A percentile compares a stretch with the other conserved stretches of the same genome.
Evolutionary conservation across 2,329 filamentous ascomycete species (phyloP).

Genomic region (Thielaviopsis populi): DNA sequence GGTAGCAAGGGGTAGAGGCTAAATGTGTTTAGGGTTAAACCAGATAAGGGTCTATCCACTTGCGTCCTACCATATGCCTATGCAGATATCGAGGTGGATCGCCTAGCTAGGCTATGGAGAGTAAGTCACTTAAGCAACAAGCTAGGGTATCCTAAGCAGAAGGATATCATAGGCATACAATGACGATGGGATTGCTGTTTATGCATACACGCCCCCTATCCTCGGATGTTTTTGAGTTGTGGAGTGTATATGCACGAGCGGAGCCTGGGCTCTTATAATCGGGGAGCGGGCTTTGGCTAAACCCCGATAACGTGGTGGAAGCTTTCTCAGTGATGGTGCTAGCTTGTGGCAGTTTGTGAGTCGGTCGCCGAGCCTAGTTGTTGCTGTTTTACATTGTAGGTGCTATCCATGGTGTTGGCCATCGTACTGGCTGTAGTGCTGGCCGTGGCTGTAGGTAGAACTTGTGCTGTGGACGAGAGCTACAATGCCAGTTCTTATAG

Average conservation of each 20-base stretch:
- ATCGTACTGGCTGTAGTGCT: no score
- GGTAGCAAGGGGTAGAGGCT: no score
- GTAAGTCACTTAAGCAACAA: neutral
- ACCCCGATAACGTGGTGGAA: constrained; percentile 3
- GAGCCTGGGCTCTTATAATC: neutral
- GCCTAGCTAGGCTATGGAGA: no score
- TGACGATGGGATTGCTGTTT: neutral
- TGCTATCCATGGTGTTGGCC: no score
- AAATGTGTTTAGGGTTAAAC: no score
- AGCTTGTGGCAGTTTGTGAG: neutral
- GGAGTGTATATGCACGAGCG: neutral
- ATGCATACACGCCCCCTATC: neutral
- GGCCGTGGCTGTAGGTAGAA: no score
- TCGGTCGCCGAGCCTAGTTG: neutral
- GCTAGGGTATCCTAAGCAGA: neutral
- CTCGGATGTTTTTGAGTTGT: neutral
- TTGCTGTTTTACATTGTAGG: no score
- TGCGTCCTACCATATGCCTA: neutral
- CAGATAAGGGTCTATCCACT: neutral
- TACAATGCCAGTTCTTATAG: no score
- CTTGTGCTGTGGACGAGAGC: no score
- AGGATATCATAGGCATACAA: neutral
- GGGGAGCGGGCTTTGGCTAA: constrained; percentile 7
- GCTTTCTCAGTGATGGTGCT: neutral
- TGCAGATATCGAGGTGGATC: neutral